Percentiles rank a stretch among this genome's conserved stretches.
These are phyloP conservation scores for Tetrapisispora nanseiensis DNA, from an alignment of 805 yeast species.

Conservation along the genomic window DNA sequence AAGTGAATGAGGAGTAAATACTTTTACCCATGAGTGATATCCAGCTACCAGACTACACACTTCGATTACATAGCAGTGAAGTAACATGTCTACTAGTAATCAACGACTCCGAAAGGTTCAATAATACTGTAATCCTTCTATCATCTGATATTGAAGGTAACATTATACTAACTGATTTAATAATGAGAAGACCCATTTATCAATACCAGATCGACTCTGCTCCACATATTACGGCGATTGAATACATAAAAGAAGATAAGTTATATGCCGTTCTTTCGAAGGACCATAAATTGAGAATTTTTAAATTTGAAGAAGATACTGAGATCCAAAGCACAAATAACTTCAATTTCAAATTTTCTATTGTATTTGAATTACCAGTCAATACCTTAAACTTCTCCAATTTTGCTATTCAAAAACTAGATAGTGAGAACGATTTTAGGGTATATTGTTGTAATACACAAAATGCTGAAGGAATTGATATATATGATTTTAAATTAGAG, in stretches of 20 bases:
- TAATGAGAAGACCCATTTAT: slow-evolving; percentile 20
- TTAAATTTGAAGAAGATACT: slow-evolving; percentile 2
- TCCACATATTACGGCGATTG: slow-evolving; percentile 13
- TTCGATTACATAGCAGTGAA: slow-evolving; percentile 14
- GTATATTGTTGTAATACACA: slow-evolving; percentile 25
- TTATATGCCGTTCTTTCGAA: slow-evolving; percentile 16
- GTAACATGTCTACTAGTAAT: slow-evolving; percentile 10
- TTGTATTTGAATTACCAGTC: slow-evolving; percentile 14
- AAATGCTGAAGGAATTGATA: slow-evolving; percentile 23
- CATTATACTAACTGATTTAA: slow-evolving; percentile 21
- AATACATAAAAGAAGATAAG: slow-evolving; percentile 7
- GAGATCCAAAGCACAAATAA: background rate
- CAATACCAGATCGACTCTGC: slow-evolving; percentile 4
- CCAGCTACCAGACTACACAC: slow-evolving; percentile 5
- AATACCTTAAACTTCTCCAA: slow-evolving; percentile 29
- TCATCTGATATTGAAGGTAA: slow-evolving; percentile 24
- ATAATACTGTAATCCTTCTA: slow-evolving; percentile 6
- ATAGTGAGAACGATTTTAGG: slow-evolving; percentile 6
- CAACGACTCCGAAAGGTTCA: background rate
- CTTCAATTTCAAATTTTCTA: background rate
- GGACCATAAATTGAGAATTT: slow-evolving; percentile 21
- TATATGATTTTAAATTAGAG: slow-evolving; percentile 13
- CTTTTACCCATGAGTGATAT: background rate
- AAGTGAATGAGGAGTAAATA: too few species aligned
- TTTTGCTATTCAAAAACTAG: slow-evolving; percentile 8